A percentile compares a stretch with the other conserved stretches of the same genome.
Evolutionary conservation across 805 yeast genomes (phyloP).

Genomic region (Spathaspora boniae): DNA sequence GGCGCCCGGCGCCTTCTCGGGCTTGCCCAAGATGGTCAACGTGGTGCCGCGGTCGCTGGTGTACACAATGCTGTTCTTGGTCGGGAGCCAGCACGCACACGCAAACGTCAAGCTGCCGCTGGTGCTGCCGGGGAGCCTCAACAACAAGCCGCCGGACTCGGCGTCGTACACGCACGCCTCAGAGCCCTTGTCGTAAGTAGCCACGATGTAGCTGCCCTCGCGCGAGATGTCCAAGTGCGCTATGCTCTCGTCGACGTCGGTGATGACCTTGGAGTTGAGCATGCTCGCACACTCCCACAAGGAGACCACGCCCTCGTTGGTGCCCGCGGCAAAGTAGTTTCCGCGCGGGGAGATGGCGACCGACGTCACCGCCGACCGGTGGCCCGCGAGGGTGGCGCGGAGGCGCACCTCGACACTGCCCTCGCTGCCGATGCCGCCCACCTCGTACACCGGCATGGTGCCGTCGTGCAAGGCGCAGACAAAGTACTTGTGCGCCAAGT

Average conservation of each 20-base stretch:
- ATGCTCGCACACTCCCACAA: conserved; percentile 43
- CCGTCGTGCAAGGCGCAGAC: conserved; percentile 49
- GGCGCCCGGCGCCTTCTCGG: no score
- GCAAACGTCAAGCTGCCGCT: conserved; percentile 27
- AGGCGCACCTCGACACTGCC: conserved; percentile 6
- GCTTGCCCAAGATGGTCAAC: conserved; percentile 21
- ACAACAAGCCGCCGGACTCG: conserved; percentile 24
- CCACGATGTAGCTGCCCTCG: conserved; percentile 46
- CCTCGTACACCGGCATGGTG: conserved; percentile 24
- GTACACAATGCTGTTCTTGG: conserved; percentile 27
- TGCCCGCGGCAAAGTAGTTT: conserved; percentile 47
- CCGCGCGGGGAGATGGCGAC: conserved; percentile 54
- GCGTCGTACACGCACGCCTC: conserved; percentile 39
- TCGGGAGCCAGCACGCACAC: conserved; percentile 33
- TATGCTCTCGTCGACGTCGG: conserved; percentile 43
- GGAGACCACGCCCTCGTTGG: conserved; percentile 55
- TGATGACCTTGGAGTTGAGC: conserved; percentile 31
- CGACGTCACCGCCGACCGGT: conserved; percentile 48
- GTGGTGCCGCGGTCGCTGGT: conserved; percentile 28
- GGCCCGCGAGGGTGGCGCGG: conserved; percentile 32
- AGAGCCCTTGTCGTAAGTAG: conserved; percentile 41
- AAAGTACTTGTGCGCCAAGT: conserved; percentile 34
- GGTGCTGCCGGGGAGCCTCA: conserved; percentile 26
- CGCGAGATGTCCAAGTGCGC: conserved; percentile 35
- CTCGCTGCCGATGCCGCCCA: conserved; percentile 6